Evolutionary conservation across 805 yeast genomes (phyloP), one percentile per base, ranked within the genome.

Genomic region (Lipomyces yamadae): DNA sequence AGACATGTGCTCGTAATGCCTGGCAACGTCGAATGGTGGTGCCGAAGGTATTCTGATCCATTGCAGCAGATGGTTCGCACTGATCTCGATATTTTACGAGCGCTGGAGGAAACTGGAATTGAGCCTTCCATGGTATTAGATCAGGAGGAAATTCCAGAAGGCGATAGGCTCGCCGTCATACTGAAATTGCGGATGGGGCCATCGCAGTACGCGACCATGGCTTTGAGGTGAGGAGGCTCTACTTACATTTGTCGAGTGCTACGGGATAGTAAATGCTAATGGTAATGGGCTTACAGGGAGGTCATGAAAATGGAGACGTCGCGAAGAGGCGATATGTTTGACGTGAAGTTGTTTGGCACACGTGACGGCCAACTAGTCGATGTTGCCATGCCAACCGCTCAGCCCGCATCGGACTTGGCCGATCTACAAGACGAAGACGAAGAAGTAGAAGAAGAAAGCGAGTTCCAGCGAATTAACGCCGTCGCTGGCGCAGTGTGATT

Each of bases 151-250:
- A 56, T 64, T 24, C n/a, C 48, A 3, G 13, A 8, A 4, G 90
- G 86, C 5, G 74, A 76, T 1, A 86, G 84, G 65, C 80, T 82
- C 0, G 98, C 97, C 0, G 86, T 93, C 13, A 82, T 95, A 4
- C 76, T 96, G 66, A 87, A 84, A 72, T 82, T 95, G 83, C 89
- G 87, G 74, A 81, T 95, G 66, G 94, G 92, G 3, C 87, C 90
- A 2, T 89, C 97, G 45, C 88, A 96, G 5, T 95, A 95, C 77
- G 99, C 99, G 1, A 95, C 99, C 0, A 96, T 95, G 99, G 97
- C 97, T 0, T 79, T 95, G 60, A 85, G 99, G 75, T 98, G 95
- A 77, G 85, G 24, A 24, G 1, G 1, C 1, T 24, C 1, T 91
- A 24, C 8, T 13, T 60, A 29, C 3, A 35, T 54, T 24, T 53